phyloP scores from a whole-genome alignment of 2,329 filamentous ascomycete species.

The Diaporthe sp. region DNA sequence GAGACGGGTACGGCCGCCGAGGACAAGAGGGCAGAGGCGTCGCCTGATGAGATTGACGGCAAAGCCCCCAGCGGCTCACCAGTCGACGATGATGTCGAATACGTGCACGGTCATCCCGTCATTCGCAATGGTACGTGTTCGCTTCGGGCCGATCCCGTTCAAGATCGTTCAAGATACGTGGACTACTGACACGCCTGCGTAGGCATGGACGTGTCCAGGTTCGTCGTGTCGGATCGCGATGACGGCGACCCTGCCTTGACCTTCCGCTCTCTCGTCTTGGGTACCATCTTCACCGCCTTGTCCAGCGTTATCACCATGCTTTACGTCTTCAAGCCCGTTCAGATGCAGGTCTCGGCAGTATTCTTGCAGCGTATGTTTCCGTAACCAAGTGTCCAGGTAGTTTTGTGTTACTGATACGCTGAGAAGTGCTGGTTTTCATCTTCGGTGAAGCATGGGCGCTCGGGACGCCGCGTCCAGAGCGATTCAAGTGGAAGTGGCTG shows the following conservation, averaged over 20 bases:
- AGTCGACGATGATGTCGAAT: background rate
- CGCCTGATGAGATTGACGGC: background rate
- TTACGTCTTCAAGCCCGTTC: constrained; percentile 8
- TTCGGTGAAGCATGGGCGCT: constrained; percentile 19
- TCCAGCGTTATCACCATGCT: constrained; percentile 18
- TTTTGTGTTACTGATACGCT: background rate
- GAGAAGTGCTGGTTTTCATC: constrained; percentile 2
- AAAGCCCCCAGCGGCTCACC: background rate
- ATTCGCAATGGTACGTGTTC: background rate
- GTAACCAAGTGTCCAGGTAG: no score
- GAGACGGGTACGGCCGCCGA: background rate
- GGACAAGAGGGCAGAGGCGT: background rate
- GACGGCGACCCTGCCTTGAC: constrained; percentile 17
- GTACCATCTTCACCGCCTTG: constrained; percentile 6
- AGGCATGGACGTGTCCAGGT: constrained; percentile 10
- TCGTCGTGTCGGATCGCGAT: constrained; percentile 13
- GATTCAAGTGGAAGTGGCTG: constrained; percentile 4
- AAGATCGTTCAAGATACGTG: no score
- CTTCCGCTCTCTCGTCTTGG: background rate
- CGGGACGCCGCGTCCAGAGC: background rate
- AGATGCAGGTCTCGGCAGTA: constrained; percentile 25
- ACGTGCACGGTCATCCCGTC: constrained; percentile 2
- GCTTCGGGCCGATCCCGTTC: no score
- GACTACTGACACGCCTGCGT: background rate
- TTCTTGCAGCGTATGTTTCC: constrained; percentile 11